phyloP scores from a whole-genome alignment of 176 grass and related monocot genomes.

The Oryza glaberrima region DNA sequence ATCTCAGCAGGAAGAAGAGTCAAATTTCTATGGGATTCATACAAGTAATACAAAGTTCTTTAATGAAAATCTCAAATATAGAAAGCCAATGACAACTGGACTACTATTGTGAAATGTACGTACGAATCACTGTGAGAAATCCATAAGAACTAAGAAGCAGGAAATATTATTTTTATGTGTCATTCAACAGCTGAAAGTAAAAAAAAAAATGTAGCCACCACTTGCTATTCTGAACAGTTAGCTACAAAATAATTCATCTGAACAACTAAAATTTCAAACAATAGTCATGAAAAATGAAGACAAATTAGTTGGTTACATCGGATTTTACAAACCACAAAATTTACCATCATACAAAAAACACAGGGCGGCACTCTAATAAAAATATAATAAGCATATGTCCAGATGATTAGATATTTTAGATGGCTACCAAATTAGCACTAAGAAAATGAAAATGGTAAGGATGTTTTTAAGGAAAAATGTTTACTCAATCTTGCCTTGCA shows the following conservation, averaged over 20 bases:
- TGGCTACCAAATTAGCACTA: slow-evolving; percentile 24
- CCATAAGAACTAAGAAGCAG: slow-evolving; percentile 19
- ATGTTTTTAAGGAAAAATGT: slow-evolving; percentile 4
- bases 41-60: slow-evolving; percentile 5
- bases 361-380: neutral
- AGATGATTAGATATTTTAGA: slow-evolving; percentile 7
- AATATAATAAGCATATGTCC: slow-evolving; percentile 28
- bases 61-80: neutral
- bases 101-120: slow-evolving; percentile 18
- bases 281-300: neutral
- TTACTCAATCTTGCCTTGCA: slow-evolving; percentile 62
- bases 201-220: slow-evolving; percentile 16
- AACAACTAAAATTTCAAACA: neutral
- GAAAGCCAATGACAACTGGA: slow-evolving; percentile 1
- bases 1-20: neutral
- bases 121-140: slow-evolving; percentile 1
- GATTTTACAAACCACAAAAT: slow-evolving; percentile 27
- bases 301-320: neutral
- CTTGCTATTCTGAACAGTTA: neutral
- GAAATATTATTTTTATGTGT: neutral
- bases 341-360: neutral
- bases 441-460: neutral
- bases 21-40: slow-evolving; percentile 11
- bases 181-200: neutral
- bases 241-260: slow-evolving; percentile 12